Percentiles rank a stretch among this genome's conserved stretches.
These are phyloP conservation scores for Populus davidiana DNA, from an alignment of 345 rosid species.

Conservation along the genomic window DNA sequence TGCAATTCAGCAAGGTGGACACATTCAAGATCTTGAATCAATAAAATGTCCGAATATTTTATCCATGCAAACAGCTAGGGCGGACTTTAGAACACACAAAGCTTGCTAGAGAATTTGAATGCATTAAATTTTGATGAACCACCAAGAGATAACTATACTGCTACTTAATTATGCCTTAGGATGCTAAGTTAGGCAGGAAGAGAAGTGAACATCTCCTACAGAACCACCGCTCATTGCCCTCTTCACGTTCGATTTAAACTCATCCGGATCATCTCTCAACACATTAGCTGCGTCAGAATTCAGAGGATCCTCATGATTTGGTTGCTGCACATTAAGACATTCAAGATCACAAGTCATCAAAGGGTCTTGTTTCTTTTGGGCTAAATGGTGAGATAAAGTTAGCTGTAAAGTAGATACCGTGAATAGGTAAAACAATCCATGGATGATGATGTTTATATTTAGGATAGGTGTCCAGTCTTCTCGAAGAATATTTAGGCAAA, in stretches of 20 bases:
- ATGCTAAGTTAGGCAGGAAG: not conserved
- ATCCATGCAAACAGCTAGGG: not conserved
- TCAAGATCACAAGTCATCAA: not conserved
- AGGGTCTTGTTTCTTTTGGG: not conserved
- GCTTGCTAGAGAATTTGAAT: too few relatives aligned
- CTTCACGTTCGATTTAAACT: not conserved
- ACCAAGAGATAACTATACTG: not conserved
- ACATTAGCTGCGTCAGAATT: not conserved
- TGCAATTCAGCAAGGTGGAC: not conserved
- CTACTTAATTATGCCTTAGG: not conserved
- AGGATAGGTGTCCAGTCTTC: not conserved
- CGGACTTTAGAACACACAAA: not conserved
- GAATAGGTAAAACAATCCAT: not conserved
- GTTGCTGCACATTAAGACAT: not conserved
- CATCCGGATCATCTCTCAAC: not conserved
- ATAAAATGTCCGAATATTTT: not conserved
- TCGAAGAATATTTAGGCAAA: not conserved
- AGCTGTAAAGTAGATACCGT: not conserved
- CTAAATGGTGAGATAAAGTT: not conserved
- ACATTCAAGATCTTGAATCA: not conserved
- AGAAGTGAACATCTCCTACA: not conserved
- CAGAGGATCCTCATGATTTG: not conserved
- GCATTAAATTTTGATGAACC: not conserved
- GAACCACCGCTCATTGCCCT: not conserved
- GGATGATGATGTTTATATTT: not conserved